These are phyloP conservation scores for Trichophyton equinum DNA, from an alignment of 2,329 filamentous ascomycete genomes.

Conservation along the genomic window DNA sequence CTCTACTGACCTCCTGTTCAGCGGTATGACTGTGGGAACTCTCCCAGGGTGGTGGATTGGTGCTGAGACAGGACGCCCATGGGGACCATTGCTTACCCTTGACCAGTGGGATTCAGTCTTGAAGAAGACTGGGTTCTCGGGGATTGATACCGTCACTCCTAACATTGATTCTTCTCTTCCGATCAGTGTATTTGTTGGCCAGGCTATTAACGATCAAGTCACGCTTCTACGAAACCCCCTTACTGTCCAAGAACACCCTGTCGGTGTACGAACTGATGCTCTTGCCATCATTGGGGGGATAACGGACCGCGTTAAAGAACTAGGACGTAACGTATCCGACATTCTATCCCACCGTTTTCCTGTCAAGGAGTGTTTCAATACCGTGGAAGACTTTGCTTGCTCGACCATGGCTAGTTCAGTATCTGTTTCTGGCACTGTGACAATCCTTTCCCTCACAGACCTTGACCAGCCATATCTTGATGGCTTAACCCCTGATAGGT, in stretches of 20 bases:
- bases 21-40: slow-evolving; percentile 21
- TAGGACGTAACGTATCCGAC: background rate
- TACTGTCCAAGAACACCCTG: background rate
- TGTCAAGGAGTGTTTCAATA: background rate
- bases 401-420: background rate
- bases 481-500: background rate
- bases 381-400: background rate
- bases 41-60: slow-evolving; percentile 22
- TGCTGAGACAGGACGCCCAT: slow-evolving; percentile 4
- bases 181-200: background rate
- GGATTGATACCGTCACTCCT: slow-evolving; percentile 9
- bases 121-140: slow-evolving; percentile 10
- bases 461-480: background rate
- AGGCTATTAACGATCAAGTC: background rate
- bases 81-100: slow-evolving; percentile 1
- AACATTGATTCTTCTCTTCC: background rate
- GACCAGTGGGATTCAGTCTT: slow-evolving; percentile 9
- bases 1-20: slow-evolving; percentile 15
- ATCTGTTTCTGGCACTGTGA: background rate
- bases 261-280: background rate
- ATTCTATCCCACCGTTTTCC: background rate
- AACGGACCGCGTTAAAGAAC: background rate
- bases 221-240: background rate
- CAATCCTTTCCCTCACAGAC: background rate
- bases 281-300: background rate